phyloP scores from a whole-genome alignment of 2,329 filamentous ascomycete species.

The Myotisia sp. region DNA sequence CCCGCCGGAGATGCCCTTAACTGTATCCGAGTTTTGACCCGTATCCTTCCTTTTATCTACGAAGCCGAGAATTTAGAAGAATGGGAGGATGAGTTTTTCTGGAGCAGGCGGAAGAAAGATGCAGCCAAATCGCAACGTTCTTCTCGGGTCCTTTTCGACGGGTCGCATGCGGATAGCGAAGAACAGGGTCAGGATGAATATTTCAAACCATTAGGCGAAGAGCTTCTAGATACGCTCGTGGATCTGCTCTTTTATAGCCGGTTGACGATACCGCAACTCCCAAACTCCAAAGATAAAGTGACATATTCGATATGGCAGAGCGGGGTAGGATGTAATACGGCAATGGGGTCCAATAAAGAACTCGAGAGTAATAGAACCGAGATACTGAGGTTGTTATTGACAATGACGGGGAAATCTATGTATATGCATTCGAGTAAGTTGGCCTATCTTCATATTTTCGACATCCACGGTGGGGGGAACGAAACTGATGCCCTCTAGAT shows the following conservation, averaged over 20 bases:
- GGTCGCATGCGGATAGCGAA: constrained; percentile 37
- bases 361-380: constrained; percentile 88
- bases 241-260: constrained; percentile 86
- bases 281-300: constrained; percentile 61
- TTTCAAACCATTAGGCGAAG: constrained; percentile 75
- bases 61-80: constrained; percentile 66
- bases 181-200: constrained; percentile 40
- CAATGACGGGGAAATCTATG: constrained; percentile 79
- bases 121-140: constrained; percentile 52
- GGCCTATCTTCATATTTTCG: not conserved
- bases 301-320: constrained; percentile 96
- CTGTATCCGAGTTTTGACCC: constrained; percentile 80
- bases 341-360: constrained; percentile 77
- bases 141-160: constrained; percentile 74
- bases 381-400: constrained; percentile 70
- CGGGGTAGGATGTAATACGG: constrained; percentile 85
- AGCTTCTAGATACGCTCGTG: constrained; percentile 76
- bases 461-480: not conserved
- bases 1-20: constrained; percentile 81
- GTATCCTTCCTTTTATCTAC: constrained; percentile 80
- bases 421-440: constrained; percentile 63
- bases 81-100: constrained; percentile 94
- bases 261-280: constrained; percentile 65
- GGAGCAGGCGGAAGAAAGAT: constrained; percentile 59
- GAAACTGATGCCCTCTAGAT: constrained; percentile 24